Evolutionary conservation across 2,329 filamentous ascomycete species (phyloP).

Genomic region (Cladosporium sp.): DNA sequence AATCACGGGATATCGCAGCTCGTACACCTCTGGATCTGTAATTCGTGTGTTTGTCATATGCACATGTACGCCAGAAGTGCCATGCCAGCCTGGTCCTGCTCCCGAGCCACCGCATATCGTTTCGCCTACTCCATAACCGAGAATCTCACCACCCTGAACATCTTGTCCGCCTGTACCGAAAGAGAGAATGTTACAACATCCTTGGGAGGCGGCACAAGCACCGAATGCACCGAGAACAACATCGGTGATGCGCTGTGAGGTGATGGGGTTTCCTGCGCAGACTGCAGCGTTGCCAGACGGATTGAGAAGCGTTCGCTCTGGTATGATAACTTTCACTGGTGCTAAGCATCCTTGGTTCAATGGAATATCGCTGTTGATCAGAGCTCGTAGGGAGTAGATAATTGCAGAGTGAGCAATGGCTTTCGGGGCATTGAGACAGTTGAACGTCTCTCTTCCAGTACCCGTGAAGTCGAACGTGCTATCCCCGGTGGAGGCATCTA

Average conservation of each 20-base stretch:
- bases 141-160: conserved; percentile 16
- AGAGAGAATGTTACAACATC: conserved; percentile 29
- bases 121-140: conserved; percentile 33
- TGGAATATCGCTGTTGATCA: conserved; percentile 39
- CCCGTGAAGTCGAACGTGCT: conserved; percentile 39
- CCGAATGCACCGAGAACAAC: conserved; percentile 30
- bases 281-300: conserved; percentile 27
- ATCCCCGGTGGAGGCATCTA: conserved; percentile 28
- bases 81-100: conserved; percentile 31
- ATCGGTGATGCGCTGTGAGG: conserved; percentile 31
- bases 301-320: conserved; percentile 27
- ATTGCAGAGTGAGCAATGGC: conserved; percentile 36
- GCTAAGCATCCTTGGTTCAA: conserved; percentile 39
- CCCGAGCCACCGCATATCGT: conserved; percentile 35
- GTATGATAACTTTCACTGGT: conserved; percentile 25
- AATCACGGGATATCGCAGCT: conserved; percentile 33
- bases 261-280: conserved; percentile 28
- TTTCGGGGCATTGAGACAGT: conserved; percentile 32
- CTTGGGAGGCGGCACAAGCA: conserved; percentile 29
- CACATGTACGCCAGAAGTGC: conserved; percentile 30
- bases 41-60: conserved; percentile 37
- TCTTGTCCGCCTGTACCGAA: conserved; percentile 27
- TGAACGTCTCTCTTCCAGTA: conserved; percentile 33
- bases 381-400: conserved; percentile 25
- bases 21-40: conserved; percentile 33